Percentiles rank a stretch among this genome's conserved stretches.
phyloP scores from a whole-genome alignment of 768 basidiomycete species.

The Naganishia kalamii region DNA sequence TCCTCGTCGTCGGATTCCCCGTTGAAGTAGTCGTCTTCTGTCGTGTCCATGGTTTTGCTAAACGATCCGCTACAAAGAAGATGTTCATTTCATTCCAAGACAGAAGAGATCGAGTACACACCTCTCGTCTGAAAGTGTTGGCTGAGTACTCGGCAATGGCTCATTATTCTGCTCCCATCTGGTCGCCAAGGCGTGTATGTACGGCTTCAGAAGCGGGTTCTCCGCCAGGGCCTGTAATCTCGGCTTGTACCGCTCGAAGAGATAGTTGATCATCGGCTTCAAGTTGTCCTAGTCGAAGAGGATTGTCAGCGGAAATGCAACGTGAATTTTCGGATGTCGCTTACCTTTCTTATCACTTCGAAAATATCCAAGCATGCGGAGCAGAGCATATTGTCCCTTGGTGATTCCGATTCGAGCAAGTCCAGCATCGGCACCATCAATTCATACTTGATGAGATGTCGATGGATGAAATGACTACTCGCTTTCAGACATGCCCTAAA shows the following conservation, averaged over 20 bases:
- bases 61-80: background rate
- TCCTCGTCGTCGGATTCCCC: slow-evolving; percentile 68
- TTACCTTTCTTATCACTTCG: slow-evolving; percentile 78
- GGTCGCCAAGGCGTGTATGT: slow-evolving; percentile 34
- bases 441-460: slow-evolving; percentile 76
- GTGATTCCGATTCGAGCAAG: slow-evolving; percentile 72
- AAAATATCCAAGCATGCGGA: slow-evolving; percentile 95
- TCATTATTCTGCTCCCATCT: slow-evolving; percentile 87
- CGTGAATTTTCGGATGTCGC: slow-evolving; percentile 30
- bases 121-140: slow-evolving; percentile 52
- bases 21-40: slow-evolving; percentile 94
- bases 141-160: slow-evolving; percentile 46
- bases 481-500: slow-evolving; percentile 77
- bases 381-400: slow-evolving; percentile 82
- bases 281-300: slow-evolving; percentile 64
- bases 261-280: slow-evolving; percentile 72
- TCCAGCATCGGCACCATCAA: slow-evolving; percentile 75
- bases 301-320: background rate
- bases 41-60: slow-evolving; percentile 56
- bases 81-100: background rate
- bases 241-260: slow-evolving; percentile 70
- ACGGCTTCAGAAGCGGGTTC: slow-evolving; percentile 59
- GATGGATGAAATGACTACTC: slow-evolving; percentile 59
- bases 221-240: slow-evolving; percentile 61
- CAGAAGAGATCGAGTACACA: background rate